phyloP scores from a whole-genome alignment of 139 green algal species.

The Tetradesmus obliquus region DNA sequence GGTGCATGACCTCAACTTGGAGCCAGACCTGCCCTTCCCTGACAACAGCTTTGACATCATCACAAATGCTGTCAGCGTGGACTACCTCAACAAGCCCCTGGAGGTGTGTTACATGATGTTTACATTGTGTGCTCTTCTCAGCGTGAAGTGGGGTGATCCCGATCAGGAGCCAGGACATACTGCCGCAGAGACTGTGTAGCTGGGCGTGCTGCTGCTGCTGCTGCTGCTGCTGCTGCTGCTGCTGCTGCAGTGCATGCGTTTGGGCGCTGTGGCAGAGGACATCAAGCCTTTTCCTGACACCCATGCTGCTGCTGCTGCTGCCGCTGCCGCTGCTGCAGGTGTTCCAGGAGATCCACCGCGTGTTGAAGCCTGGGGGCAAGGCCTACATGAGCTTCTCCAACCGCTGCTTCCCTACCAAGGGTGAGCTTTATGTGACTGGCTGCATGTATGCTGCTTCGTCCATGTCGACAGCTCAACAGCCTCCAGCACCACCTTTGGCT shows the following conservation, averaged over 20 bases:
- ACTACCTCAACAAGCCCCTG: slow-evolving; percentile 87
- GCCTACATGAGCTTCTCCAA: slow-evolving; percentile 90
- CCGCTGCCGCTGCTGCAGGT: slow-evolving; percentile 50
- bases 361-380: slow-evolving; percentile 87
- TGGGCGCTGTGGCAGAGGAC: too few relatives aligned
- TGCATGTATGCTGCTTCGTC: neutral
- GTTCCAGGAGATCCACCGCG: slow-evolving; percentile 85
- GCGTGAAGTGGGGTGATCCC: neutral
- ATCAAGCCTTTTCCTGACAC: too few relatives aligned
- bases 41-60: slow-evolving; percentile 84
- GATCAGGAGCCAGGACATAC: neutral
- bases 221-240: neutral
- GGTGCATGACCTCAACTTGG: slow-evolving; percentile 83
- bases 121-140: neutral
- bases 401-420: slow-evolving; percentile 95
- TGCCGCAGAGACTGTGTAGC: too few relatives aligned
- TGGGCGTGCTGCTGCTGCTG: neutral
- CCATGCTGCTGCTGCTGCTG: neutral
- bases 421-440: slow-evolving; percentile 17
- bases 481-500: too few relatives aligned
- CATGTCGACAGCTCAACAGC: too few relatives aligned
- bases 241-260: neutral
- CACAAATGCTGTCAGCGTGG: slow-evolving; percentile 84
- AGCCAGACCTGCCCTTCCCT: slow-evolving; percentile 83
- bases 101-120: slow-evolving; percentile 55